Evolutionary conservation across 202 grass and related monocot genomes (phyloP).

Genomic region (Zizania palustris): DNA sequence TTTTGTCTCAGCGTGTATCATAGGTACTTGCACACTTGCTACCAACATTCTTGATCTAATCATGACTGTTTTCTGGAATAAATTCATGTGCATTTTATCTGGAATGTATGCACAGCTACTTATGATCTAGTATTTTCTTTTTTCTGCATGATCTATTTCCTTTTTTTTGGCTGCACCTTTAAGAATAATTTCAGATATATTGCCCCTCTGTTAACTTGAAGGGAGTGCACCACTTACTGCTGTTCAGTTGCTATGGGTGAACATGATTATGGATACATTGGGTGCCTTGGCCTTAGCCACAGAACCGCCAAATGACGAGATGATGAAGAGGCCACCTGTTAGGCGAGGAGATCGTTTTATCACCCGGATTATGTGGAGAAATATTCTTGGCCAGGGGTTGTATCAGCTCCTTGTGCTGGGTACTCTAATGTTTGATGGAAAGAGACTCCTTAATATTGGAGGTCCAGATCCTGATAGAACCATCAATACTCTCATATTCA

Average conservation of each 20-base stretch:
- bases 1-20: constrained; percentile 84
- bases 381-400: constrained; percentile 90
- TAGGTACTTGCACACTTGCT: constrained; percentile 50
- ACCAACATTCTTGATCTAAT: constrained; percentile 17
- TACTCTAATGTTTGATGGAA: constrained; percentile 70
- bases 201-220: constrained; percentile 35
- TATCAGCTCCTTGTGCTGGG: constrained; percentile 85
- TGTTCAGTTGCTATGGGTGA: constrained; percentile 97
- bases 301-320: constrained; percentile 73
- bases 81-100: constrained; percentile 1
- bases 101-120: background rate
- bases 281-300: constrained; percentile 93
- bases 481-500: constrained; percentile 91
- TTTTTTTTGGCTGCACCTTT: background rate
- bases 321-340: constrained; percentile 79
- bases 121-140: constrained; percentile 1
- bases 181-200: constrained; percentile 27
- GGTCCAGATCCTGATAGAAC: constrained; percentile 54
- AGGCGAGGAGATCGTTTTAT: constrained; percentile 67
- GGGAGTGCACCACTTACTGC: constrained; percentile 86
- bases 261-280: constrained; percentile 99
- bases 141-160: background rate
- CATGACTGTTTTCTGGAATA: background rate
- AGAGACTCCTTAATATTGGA: constrained; percentile 61
- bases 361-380: constrained; percentile 87